Evolutionary conservation across 1,139 yeast genomes (phyloP), one percentile per base, ranked within the genome.

Genomic region (Diutina scorzettiae): DNA sequence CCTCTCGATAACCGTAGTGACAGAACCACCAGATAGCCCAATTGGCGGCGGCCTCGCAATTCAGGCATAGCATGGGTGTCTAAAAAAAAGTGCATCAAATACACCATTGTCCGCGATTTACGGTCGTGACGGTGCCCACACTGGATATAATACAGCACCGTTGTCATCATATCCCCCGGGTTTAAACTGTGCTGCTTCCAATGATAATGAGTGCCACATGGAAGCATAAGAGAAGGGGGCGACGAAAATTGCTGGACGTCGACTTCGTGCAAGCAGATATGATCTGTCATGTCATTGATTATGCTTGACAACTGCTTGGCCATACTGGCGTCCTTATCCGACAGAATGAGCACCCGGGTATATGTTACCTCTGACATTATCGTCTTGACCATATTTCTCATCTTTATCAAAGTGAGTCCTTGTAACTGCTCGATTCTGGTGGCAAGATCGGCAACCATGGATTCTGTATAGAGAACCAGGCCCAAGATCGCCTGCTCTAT

Each of bases 111-210:
- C 41, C 66, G 54, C 2, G 53, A 49, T 12, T 48, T 44, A 0
- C 44, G 32, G 48, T 69, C 64, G 2, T 56, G 53, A 43, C 79
- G 58, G 2, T 48, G 42, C 0, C 84, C 84, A 1, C 78, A 59
- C 54, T 80, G 83, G 28, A 78, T 55, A 49, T 71, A 80, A 48
- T 65, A 64, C 7, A 66, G 66, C 3, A 76, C 57, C 1, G 76
- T 60, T 48, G 68, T 73, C 32, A 71, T 67, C 3, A 71, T 71
- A 50, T 77, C 82, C 16, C 53, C 58, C 16, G 56, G 51, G 21
- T 67, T 62, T 49, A 43, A 54, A 66, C 42, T 64, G 59, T 2
- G 54, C 57, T 0, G 75, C 72, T 0, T 59, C 55, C 1, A 49
- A 48, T 1, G 76, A 54, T 1, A 61, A 31, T 4, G 32, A 6